These are phyloP conservation scores for Capsaspora owczarzaki DNA, from an alignment of 78 protist species.

Conservation along the genomic window DNA sequence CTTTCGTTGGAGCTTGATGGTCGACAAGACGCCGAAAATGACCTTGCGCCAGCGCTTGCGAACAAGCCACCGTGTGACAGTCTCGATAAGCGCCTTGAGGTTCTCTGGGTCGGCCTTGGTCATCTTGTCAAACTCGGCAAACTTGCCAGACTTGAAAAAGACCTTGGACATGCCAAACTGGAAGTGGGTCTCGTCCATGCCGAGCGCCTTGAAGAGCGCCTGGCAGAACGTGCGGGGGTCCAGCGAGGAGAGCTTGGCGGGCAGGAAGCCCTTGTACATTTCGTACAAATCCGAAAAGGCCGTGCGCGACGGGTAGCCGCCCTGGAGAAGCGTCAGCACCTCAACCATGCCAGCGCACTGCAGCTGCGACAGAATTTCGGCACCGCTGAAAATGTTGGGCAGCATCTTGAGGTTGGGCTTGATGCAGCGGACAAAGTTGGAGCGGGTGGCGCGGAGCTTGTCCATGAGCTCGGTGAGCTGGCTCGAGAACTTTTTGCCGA, in stretches of 20 bases:
- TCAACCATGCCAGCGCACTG: constrained; percentile 18
- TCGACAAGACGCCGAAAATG: neutral
- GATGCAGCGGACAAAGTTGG: constrained; percentile 55
- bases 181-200: neutral
- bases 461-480: constrained; percentile 10
- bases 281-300: constrained; percentile 5
- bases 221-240: constrained; percentile 2
- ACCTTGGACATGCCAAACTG: constrained; percentile 21
- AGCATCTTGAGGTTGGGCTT: constrained; percentile 49
- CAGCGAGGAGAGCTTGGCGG: neutral
- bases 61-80: neutral
- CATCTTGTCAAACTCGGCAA: constrained; percentile 8
- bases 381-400: constrained; percentile 12
- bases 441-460: neutral
- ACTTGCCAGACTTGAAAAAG: constrained; percentile 23
- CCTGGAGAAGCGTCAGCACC: neutral
- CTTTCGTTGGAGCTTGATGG: neutral
- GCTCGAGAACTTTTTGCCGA: neutral
- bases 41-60: constrained; percentile 1
- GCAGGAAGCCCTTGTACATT: neutral
- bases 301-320: constrained; percentile 7
- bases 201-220: neutral
- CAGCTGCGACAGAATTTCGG: constrained; percentile 3
- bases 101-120: neutral
- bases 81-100: neutral